phyloP scores from a whole-genome alignment of 176 grass and related monocot genomes.

The Zea mays region DNA sequence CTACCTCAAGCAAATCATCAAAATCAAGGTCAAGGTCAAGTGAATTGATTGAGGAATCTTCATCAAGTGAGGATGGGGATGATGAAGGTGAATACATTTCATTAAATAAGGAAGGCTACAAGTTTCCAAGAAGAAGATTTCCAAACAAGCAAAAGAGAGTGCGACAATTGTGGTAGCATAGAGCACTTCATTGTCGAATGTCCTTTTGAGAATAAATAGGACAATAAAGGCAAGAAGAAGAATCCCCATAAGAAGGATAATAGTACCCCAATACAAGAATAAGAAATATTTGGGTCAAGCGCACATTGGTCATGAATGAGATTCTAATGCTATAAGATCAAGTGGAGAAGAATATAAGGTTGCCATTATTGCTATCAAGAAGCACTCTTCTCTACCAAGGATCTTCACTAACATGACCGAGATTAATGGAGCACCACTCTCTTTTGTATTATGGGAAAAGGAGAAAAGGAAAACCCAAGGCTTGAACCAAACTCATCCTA shows the following conservation, averaged over 20 bases:
- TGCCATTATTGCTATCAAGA: not conserved
- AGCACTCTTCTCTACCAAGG: not conserved
- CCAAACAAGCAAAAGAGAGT: no score
- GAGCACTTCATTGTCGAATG: not conserved
- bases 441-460: not conserved
- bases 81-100: no score
- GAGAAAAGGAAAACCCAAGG: not conserved
- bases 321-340: not conserved
- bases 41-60: not conserved
- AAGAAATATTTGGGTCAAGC: no score
- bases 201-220: no score
- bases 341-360: not conserved
- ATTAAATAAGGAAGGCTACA: not conserved
- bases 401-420: not conserved
- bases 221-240: no score
- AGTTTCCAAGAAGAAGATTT: not conserved
- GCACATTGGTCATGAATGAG: no score
- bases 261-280: no score
- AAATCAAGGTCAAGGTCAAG: not conserved
- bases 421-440: not conserved
- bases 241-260: no score
- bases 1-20: not conserved
- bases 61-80: not conserved
- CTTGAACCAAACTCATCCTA: not conserved
- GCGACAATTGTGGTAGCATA: no score